phyloP scores from a whole-genome alignment of 2,329 filamentous ascomycete genomes.

The Fusarium burgessii region DNA sequence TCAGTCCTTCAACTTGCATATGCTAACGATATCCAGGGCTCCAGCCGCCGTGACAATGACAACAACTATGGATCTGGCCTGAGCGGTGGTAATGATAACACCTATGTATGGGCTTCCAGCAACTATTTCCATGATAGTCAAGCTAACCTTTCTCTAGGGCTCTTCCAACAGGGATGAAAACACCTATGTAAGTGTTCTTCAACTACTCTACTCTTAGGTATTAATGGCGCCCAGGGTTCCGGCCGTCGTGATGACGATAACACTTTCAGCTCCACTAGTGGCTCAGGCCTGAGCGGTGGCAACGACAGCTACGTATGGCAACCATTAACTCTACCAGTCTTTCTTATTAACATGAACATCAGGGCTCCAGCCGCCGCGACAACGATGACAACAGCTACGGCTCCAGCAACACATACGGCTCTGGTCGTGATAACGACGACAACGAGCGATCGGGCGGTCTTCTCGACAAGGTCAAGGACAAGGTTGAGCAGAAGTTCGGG shows the following conservation, averaged over 20 bases:
- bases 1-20: background rate
- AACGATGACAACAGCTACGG: slow-evolving; percentile 13
- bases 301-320: slow-evolving; percentile 20
- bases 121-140: background rate
- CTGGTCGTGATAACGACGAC: slow-evolving; percentile 1
- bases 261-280: slow-evolving; percentile 9
- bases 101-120: background rate
- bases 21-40: slow-evolving; percentile 1
- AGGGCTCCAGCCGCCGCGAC: slow-evolving; percentile 28
- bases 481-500: slow-evolving; percentile 63
- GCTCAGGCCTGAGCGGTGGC: slow-evolving; percentile 11
- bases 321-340: too few relatives aligned
- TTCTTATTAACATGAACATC: background rate
- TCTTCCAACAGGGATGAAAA: background rate
- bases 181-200: background rate
- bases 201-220: too few relatives aligned
- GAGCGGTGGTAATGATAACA: slow-evolving; percentile 3
- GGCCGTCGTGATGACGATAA: slow-evolving; percentile 7
- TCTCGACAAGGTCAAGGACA: slow-evolving; percentile 69
- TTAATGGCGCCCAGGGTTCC: background rate
- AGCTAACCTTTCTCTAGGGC: background rate
- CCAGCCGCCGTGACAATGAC: slow-evolving; percentile 8
- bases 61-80: slow-evolving; percentile 14
- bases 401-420: slow-evolving; percentile 17
- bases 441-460: slow-evolving; percentile 56